Percentiles rank a stretch among this genome's conserved stretches.
Conservation (phyloP, 192 early-diverging fungal genomes). For the Jimgerdemannia flammicorona region DNA sequence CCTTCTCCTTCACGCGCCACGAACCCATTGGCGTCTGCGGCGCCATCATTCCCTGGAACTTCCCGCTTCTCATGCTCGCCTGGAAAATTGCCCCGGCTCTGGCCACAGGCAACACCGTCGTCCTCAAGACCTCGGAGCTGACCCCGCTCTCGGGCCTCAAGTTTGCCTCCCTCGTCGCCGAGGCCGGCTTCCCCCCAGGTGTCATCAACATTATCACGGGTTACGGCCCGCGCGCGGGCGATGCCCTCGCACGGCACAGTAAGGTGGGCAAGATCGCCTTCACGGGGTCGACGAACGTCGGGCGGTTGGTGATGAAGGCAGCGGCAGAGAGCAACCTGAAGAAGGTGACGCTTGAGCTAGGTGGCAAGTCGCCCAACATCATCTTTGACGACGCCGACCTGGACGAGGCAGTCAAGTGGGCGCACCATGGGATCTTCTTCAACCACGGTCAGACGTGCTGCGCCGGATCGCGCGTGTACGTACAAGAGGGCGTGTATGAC, state of each 20-base stretch:
- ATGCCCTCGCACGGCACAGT: conserved; percentile 63
- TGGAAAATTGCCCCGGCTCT: conserved; percentile 83
- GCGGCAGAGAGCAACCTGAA: conserved; percentile 65
- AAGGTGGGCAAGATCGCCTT: conserved; percentile 71
- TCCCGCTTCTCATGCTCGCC: conserved; percentile 53
- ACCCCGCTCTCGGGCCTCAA: conserved; percentile 60
- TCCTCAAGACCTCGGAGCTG: conserved; percentile 77
- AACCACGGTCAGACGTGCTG: conserved; percentile 87
- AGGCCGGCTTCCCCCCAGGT: conserved; percentile 74
- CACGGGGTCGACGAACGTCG: conserved; percentile 72
- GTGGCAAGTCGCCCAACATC: conserved; percentile 84
- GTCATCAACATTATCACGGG: conserved; percentile 89
- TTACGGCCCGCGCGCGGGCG: conserved; percentile 58
- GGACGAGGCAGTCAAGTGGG: conserved; percentile 66
- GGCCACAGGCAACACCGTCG: conserved; percentile 70
- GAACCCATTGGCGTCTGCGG: conserved; percentile 72
- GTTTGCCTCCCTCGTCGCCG: conserved; percentile 57
- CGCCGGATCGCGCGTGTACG: conserved; percentile 74
- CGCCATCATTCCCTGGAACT: conserved; percentile 79
- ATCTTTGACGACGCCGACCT: conserved; percentile 76
- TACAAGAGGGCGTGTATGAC: conserved; percentile 65
- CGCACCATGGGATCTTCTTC: conserved; percentile 64
- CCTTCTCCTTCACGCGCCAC: conserved; percentile 49
- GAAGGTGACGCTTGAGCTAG: conserved; percentile 81
- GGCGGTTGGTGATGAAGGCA: conserved; percentile 53